These are phyloP conservation scores for Ananas comosus DNA, from an alignment of 176 grass and related monocot species.

Conservation along the genomic window DNA sequence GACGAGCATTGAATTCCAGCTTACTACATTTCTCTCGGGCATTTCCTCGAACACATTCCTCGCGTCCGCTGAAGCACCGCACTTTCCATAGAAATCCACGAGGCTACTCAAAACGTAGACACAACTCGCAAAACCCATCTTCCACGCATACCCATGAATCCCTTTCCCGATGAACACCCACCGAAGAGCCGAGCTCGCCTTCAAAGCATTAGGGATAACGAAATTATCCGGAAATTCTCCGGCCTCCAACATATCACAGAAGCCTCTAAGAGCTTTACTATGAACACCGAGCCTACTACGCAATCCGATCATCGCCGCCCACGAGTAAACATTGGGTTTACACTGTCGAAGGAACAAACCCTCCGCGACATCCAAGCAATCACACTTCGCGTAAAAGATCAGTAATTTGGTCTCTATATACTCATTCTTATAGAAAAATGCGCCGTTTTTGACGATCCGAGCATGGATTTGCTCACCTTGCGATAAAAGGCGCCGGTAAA, in stretches of 20 bases:
- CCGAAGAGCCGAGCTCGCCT: conserved; percentile 10
- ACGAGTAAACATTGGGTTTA: conserved; percentile 13
- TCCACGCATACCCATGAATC: conserved; percentile 8
- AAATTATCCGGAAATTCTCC: conserved; percentile 16
- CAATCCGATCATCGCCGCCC: conserved; percentile 21
- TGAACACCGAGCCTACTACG: conserved; percentile 5
- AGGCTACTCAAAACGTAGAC: conserved; percentile 22
- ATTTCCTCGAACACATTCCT: conserved; percentile 15
- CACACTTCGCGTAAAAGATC: conserved; percentile 22
- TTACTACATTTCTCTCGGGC: conserved; percentile 13
- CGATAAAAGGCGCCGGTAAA: neutral
- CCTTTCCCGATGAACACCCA: conserved; percentile 3
- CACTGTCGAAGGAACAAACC: conserved; percentile 11
- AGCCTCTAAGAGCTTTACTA: conserved; percentile 1
- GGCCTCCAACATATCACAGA: conserved; percentile 9
- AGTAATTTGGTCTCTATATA: conserved; percentile 19
- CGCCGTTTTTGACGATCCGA: conserved; percentile 4
- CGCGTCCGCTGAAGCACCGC: neutral
- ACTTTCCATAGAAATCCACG: conserved; percentile 24
- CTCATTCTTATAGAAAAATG: conserved; percentile 13
- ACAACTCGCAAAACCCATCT: conserved; percentile 17
- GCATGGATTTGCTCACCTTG: conserved; percentile 20
- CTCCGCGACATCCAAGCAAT: conserved; percentile 6
- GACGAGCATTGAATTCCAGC: conserved; percentile 21
- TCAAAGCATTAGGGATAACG: conserved; percentile 17